Evolutionary conservation across 192 early-diverging fungal genomes (phyloP), one percentile per base, ranked within the genome.

Genomic region (Coemansia reversa): DNA sequence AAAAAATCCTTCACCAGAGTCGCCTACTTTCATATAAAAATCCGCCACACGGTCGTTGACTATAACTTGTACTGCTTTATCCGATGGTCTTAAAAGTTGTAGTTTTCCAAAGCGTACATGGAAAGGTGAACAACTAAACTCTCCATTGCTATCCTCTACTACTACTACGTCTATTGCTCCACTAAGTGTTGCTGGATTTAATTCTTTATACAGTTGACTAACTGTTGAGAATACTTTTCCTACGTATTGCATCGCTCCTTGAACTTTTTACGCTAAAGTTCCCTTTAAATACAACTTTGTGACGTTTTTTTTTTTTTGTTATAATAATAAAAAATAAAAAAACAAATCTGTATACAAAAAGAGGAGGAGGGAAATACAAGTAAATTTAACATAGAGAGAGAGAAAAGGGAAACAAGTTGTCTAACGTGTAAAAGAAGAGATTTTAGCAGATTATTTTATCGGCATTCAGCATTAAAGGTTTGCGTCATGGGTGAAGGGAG

Each of bases 161-260:
- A 97, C 95, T n/a, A 99, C 84, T 53, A 99, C 92, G 76, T 99
- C 97, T 76, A 99, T 98, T 30, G 97, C 95, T 19, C 97, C 97
- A 6, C 92, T 93, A 22, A 99, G 88, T 0, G 97, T 99, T 1
- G 97, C 86, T 0, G 97, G 95, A 73, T 99, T 99, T 57, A 98
- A 89, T 65, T 94, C 96, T 68, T 89, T 93, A 81, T 94, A 97
- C 65, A 98, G 92, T 66, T 90, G 88, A 66, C 88, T 87, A 51
- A 96, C 93, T 19, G 93, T 86, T 23, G 86, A 86, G 51, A 94
- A 83, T 23, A 88, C 81, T 66, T 84, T 85, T 32, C 85, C 86
- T 56, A 88, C 81, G 67, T 87, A 87, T 63, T 87, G 81, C 86
- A 87, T 87, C 42, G 58, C 12, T 19, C 14, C 3, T 32, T 32